Conservation (phyloP, 371 early-diverging fungal species). For the Circinella minor region DNA sequence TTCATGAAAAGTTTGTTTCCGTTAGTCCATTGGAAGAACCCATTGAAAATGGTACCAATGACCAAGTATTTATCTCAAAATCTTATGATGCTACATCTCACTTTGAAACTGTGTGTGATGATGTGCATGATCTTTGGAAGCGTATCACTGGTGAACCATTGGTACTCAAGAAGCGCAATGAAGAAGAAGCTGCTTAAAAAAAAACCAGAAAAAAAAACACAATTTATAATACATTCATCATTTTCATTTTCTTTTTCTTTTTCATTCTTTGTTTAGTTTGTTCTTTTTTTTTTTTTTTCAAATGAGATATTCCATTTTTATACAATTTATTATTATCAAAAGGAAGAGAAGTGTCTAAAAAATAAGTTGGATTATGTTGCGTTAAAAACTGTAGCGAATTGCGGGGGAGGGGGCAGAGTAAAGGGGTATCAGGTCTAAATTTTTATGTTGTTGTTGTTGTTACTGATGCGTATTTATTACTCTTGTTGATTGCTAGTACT, state of each 20-base stretch:
- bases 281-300: neutral
- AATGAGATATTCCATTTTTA: neutral
- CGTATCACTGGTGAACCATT: constrained; percentile 93
- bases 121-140: constrained; percentile 94
- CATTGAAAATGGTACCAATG: constrained; percentile 77
- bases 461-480: neutral
- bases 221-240: neutral
- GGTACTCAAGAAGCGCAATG: constrained; percentile 66
- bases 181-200: constrained; percentile 56
- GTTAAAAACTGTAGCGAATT: too few species aligned
- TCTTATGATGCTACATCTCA: constrained; percentile 98
- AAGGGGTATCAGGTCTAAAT: constrained; percentile 6
- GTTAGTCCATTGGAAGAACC: constrained; percentile 90
- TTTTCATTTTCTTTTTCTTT: neutral
- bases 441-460: too few species aligned
- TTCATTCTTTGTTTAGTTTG: neutral
- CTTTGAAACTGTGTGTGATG: constrained; percentile 97
- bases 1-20: constrained; percentile 88
- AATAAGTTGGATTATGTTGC: too few species aligned
- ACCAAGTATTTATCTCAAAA: constrained; percentile 89
- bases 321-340: neutral
- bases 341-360: too few species aligned
- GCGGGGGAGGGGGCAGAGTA: too few species aligned
- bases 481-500: neutral
- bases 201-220: too few species aligned